These are phyloP conservation scores for Dendrobium chrysotoxum DNA, from an alignment of 106 monocot genomes.

Conservation along the genomic window DNA sequence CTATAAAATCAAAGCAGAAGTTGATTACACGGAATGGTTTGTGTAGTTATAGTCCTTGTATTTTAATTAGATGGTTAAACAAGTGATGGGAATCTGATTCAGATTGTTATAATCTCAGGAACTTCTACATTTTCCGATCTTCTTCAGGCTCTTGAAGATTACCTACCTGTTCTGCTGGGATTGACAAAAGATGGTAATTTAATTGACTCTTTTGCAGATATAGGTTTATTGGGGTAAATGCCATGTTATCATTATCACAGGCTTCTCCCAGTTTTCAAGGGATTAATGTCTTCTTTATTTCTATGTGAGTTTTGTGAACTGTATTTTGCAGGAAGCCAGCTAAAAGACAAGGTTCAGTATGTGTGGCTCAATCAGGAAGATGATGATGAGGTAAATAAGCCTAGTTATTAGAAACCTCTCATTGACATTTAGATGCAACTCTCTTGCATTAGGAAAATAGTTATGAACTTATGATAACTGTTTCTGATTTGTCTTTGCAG, in stretches of 20 bases:
- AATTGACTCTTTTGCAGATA: no score
- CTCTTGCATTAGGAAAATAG: neutral
- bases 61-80: neutral
- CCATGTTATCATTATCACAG: neutral
- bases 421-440: neutral
- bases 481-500: slow-evolving; percentile 11
- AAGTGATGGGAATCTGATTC: neutral
- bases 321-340: slow-evolving; percentile 30
- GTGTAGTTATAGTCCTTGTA: neutral
- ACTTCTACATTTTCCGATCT: slow-evolving; percentile 43
- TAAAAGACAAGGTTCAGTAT: slow-evolving; percentile 47
- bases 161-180: slow-evolving; percentile 51
- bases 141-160: slow-evolving; percentile 49
- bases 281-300: neutral
- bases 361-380: slow-evolving; percentile 71
- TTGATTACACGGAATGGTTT: slow-evolving; percentile 56
- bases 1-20: slow-evolving; percentile 36
- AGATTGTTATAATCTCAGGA: slow-evolving; percentile 17
- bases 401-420: neutral
- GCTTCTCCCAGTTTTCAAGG: neutral
- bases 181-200: slow-evolving; percentile 48
- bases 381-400: slow-evolving; percentile 38
- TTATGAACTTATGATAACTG: neutral
- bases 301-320: neutral
- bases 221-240: neutral